Evolutionary conservation across 116 monocot genomes (phyloP).

Genomic region (Cymodocea nodosa): DNA sequence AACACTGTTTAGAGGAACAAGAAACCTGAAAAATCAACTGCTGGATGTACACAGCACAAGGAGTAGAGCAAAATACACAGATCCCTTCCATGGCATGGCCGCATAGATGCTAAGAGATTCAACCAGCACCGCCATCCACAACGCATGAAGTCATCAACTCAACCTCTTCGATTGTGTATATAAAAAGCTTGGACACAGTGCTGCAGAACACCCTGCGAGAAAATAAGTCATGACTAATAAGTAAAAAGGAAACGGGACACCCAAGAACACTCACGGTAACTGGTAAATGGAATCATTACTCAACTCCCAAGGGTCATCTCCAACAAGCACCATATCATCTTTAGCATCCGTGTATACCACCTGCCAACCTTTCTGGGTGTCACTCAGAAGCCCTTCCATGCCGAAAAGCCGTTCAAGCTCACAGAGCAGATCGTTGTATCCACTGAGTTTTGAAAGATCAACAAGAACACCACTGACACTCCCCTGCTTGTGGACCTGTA

Average conservation of each 20-base stretch:
- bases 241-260: background rate
- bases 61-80: background rate
- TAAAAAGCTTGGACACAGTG: constrained; percentile 22
- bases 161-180: background rate
- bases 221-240: background rate
- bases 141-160: background rate
- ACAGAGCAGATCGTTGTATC: constrained; percentile 13
- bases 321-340: constrained; percentile 58
- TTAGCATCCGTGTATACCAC: constrained; percentile 59
- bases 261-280: background rate
- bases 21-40: too few relatives aligned
- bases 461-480: constrained; percentile 20
- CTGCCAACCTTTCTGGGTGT: constrained; percentile 33
- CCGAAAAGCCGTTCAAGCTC: constrained; percentile 27
- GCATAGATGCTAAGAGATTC: background rate
- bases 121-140: background rate
- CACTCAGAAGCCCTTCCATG: constrained; percentile 31
- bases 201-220: constrained; percentile 31
- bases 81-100: background rate
- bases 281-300: constrained; percentile 2
- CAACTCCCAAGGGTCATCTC: constrained; percentile 61
- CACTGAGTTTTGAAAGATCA: constrained; percentile 25
- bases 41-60: too few relatives aligned
- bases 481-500: constrained; percentile 40
- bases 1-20: too few relatives aligned